These are phyloP conservation scores for Mollisia scopiformis DNA, from an alignment of 2,329 filamentous ascomycete species.

Conservation along the genomic window DNA sequence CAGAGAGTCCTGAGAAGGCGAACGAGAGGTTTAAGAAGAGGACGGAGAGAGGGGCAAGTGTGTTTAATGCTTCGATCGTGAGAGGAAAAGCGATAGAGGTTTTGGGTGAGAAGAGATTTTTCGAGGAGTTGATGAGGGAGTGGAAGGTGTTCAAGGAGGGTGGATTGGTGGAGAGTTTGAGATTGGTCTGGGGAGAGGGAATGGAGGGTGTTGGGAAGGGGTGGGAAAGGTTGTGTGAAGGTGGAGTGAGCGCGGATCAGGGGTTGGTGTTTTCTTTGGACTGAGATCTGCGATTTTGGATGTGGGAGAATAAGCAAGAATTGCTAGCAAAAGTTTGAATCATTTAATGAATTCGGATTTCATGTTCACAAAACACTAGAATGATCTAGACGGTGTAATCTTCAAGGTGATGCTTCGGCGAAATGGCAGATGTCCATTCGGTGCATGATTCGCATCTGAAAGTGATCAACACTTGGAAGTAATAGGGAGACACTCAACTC, in stretches of 20 bases:
- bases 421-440: too few species aligned
- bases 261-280: slow-evolving; percentile 19
- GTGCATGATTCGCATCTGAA: too few species aligned
- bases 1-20: slow-evolving; percentile 18
- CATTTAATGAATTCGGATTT: too few species aligned
- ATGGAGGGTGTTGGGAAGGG: slow-evolving; percentile 27
- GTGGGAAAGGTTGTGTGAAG: slow-evolving; percentile 28
- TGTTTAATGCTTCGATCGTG: slow-evolving; percentile 23
- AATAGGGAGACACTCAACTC: too few species aligned
- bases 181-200: slow-evolving; percentile 26
- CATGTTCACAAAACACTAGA: too few species aligned
- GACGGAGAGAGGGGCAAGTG: background rate
- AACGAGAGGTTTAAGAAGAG: slow-evolving; percentile 14
- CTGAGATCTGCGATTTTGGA: background rate
- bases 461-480: too few species aligned
- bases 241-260: slow-evolving; percentile 24
- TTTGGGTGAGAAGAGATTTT: slow-evolving; percentile 19
- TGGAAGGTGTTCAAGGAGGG: slow-evolving; percentile 19
- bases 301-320: background rate
- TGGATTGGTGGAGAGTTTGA: slow-evolving; percentile 19
- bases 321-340: background rate
- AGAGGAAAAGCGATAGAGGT: slow-evolving; percentile 20
- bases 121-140: slow-evolving; percentile 17
- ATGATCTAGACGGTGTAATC: too few species aligned
- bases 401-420: too few species aligned